Base-by-base conservation (phyloP, 441 rosid species). In the Sinapis alba region DNA sequence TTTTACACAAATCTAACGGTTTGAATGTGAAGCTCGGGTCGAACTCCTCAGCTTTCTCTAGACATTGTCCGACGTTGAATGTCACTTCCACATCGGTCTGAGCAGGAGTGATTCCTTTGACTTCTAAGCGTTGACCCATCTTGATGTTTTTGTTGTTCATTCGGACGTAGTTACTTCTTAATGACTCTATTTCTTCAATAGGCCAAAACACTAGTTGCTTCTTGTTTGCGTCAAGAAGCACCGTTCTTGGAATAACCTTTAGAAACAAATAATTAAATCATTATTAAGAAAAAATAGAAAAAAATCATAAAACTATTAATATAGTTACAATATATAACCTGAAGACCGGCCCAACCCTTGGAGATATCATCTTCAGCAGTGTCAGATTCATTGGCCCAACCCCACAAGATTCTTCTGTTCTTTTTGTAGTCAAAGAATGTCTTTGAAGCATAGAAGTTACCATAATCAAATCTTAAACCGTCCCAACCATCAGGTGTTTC, bases 371-470 rank as follows among this genome's bases (percentile, higher is more conserved):
- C 84, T 0, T 19, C 0, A 6, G 7, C 16, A 0, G 87, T 4
- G 71, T 95, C 98, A 0, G 99, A 93, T 34, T 95, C 99, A 59
- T 93, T 93, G 15, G 87, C 86, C 99, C 99, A 96, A 73, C 97
- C 57, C 94, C 91, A 91, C 21, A 93, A 63, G 34, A 93, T 60
- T 76, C 99, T 84, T 66, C 98, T 77, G 3, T 83, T 74, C 73
- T 51, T 90, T 5, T 24, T 68, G n/a, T 82, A 70, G 61, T 95
- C 98, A 43, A 82, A 93, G 74, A 95, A 95, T 1, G 94, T 80
- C 72, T 95, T 93, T 0, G 99, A 95, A 1, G 99, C 99, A 16
- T 93, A 95, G 36, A 76, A 93, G 45, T 91, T 95, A 0, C 99
- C 99, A 59, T 90, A 95, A 47, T 95, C 98, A 26, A 71, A 86